Evolutionary conservation across 441 rosid genomes (phyloP), one percentile per base, ranked within the genome.

Genomic region (Populus hybrid): DNA sequence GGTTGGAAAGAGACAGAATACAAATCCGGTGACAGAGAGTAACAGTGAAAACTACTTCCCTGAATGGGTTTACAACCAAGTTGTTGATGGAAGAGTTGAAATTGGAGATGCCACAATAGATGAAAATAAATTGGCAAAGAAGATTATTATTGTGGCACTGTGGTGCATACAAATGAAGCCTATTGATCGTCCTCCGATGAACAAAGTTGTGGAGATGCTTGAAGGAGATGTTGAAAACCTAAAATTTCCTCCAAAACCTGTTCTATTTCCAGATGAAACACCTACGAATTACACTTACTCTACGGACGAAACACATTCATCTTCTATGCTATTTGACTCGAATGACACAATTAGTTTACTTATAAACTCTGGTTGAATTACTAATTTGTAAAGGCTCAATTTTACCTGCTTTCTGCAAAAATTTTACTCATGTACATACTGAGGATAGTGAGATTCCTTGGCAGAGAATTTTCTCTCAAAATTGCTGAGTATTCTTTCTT

Each of bases 111-210:
- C 72, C 9, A 31, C 36, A 36, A 53, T 24, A 64, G 76, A 59
- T 18, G 81, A 73, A 9, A 45, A 73, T 12, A 23, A 56, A 35
- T 6, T 78, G 6, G 76, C 61, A 9, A 33, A 73, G 68, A 78
- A 78, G 53, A 78, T 78, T 68, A 69, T 78, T 9, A 73, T 45
- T 14, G 81, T 78, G 29, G 81, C 76, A 26, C 40, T 78, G 12
- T 78, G 81, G 81, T 78, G 81, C 63, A 73, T 78, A 68, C 81
- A 78, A 14, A 53, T 78, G 81, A 78, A 73, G 40, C 75, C 81
- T 9, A 16, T 38, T 56, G 61, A 78, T 73, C 81, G 73, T 59
- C 81, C 81, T 38, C 29, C 80, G 2, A 71, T 77, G 80, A 71
- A 14, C 21, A 71, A 71, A 64, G 80, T 71, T 20, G 61, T 72